Conservation (phyloP, 441 rosid species). For the Arabidopsis lyrata region DNA sequence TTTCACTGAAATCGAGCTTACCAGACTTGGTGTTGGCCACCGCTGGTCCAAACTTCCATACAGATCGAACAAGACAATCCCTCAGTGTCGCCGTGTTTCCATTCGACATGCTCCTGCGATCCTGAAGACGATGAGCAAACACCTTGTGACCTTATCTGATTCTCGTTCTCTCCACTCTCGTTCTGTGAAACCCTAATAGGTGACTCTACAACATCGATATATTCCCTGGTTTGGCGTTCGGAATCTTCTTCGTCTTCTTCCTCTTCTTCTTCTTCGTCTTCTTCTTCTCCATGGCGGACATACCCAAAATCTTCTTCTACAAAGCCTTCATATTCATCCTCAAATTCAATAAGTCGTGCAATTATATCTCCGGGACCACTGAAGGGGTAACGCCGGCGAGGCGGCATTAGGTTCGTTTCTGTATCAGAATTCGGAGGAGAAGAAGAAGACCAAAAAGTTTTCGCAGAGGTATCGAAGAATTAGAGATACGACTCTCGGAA, state of each 20-base stretch:
- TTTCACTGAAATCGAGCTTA: slow-evolving; percentile 31
- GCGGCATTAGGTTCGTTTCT: slow-evolving; percentile 5
- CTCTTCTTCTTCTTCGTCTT: slow-evolving; percentile 35
- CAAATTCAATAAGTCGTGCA: slow-evolving; percentile 15
- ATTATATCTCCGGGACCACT: slow-evolving; percentile 4
- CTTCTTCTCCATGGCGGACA: slow-evolving; percentile 8
- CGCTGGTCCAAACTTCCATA: slow-evolving; percentile 77
- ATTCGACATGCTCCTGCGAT: slow-evolving; percentile 53
- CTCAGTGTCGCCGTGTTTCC: slow-evolving; percentile 62
- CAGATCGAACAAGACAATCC: slow-evolving; percentile 83
- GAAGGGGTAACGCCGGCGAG: slow-evolving; percentile 14
- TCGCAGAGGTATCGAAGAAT: background rate
- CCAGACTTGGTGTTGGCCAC: slow-evolving; percentile 82
- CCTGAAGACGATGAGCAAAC: slow-evolving; percentile 44
- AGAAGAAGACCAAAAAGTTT: background rate
- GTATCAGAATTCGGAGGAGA: background rate
- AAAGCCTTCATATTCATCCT: slow-evolving; percentile 28
- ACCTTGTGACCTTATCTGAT: slow-evolving; percentile 45
- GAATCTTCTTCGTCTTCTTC: slow-evolving; percentile 37
- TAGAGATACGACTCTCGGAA: too few species aligned
- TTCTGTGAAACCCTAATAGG: slow-evolving; percentile 42
- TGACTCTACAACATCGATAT: slow-evolving; percentile 24
- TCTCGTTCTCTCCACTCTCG: slow-evolving; percentile 41
- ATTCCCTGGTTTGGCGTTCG: slow-evolving; percentile 31
- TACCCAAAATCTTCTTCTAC: background rate